A percentile compares a stretch with the other conserved stretches of the same genome.
Evolutionary conservation across 2,329 filamentous ascomycete species (phyloP).

Genomic region (Lachnellula hyalina): DNA sequence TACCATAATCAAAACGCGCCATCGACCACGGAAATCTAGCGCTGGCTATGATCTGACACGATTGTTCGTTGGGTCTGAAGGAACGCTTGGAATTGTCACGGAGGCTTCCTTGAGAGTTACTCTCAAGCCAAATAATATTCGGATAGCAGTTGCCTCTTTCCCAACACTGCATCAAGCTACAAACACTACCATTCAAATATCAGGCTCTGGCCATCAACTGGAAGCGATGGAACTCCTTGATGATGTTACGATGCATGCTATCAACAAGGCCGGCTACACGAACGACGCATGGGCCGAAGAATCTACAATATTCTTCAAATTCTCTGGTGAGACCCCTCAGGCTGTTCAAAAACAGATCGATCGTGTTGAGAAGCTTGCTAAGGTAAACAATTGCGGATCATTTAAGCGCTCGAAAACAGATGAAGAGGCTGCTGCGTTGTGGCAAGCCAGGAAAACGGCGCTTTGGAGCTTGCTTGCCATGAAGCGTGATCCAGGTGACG

Average conservation of each 20-base stretch:
- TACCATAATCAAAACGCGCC: constrained; percentile 69
- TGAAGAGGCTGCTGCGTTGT: constrained; percentile 66
- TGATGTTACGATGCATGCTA: constrained; percentile 75
- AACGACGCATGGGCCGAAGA: constrained; percentile 63
- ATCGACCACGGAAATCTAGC: constrained; percentile 69
- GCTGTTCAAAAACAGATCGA: constrained; percentile 69
- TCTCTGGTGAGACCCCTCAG: constrained; percentile 54
- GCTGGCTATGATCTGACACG: constrained; percentile 79
- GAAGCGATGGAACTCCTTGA: constrained; percentile 67
- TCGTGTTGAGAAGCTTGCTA: constrained; percentile 61
- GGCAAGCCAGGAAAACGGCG: constrained; percentile 75
- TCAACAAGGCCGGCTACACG: constrained; percentile 67
- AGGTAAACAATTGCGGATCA: constrained; percentile 52
- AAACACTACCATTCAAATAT: constrained; percentile 63
- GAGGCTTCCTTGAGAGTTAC: constrained; percentile 79
- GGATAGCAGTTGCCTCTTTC: constrained; percentile 73
- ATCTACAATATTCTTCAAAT: constrained; percentile 78
- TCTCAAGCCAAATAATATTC: constrained; percentile 66
- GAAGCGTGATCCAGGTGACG: constrained; percentile 52
- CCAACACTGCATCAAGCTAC: constrained; percentile 70
- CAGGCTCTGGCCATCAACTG: constrained; percentile 46
- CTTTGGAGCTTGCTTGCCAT: constrained; percentile 75
- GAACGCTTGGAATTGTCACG: constrained; percentile 73
- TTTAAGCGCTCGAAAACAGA: constrained; percentile 69
- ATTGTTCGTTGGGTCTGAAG: constrained; percentile 75